These are phyloP conservation scores for Tanozyma kutaoensis DNA, from an alignment of 805 yeast genomes.

Conservation along the genomic window DNA sequence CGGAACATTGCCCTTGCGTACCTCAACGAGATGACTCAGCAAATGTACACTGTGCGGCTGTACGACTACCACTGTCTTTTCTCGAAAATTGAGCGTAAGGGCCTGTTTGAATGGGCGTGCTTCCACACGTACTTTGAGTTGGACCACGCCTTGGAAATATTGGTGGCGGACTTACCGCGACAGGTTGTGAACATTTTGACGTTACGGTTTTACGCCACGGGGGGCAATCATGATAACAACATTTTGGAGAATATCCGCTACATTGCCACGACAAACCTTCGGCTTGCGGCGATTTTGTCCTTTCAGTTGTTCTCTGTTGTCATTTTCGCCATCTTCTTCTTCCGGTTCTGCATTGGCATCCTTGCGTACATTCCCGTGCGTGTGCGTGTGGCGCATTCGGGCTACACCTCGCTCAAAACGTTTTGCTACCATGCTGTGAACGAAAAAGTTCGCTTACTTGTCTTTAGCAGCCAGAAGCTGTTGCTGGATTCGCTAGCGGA, in stretches of 20 bases:
- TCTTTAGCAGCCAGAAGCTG: slow-evolving; percentile 26
- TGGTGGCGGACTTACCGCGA: slow-evolving; percentile 78
- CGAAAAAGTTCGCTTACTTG: slow-evolving; percentile 39
- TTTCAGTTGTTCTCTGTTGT: slow-evolving; percentile 65
- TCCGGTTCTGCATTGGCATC: slow-evolving; percentile 41
- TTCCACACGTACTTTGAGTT: slow-evolving; percentile 53
- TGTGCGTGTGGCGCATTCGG: slow-evolving; percentile 23
- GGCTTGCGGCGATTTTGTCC: slow-evolving; percentile 60
- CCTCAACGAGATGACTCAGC: slow-evolving; percentile 50
- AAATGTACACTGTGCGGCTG: slow-evolving; percentile 37
- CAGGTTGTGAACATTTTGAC: slow-evolving; percentile 77
- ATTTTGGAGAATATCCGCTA: slow-evolving; percentile 32
- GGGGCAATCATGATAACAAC: slow-evolving; percentile 30
- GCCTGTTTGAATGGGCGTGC: slow-evolving; percentile 52
- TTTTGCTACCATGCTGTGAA: slow-evolving; percentile 52
- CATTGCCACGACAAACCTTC: slow-evolving; percentile 47
- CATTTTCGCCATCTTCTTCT: slow-evolving; percentile 59
- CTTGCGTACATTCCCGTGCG: slow-evolving; percentile 38
- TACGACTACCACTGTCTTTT: slow-evolving; percentile 65
- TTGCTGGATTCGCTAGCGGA: too few species aligned
- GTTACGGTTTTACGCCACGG: slow-evolving; percentile 34
- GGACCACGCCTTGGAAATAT: slow-evolving; percentile 44
- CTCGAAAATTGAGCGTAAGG: slow-evolving; percentile 50
- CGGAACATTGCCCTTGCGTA: slow-evolving; percentile 58
- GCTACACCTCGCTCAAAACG: slow-evolving; percentile 36